A percentile compares a stretch with the other conserved stretches of the same genome.
These are phyloP conservation scores for Ananas comosus DNA, from an alignment of 176 grass and related monocot genomes.

Conservation along the genomic window DNA sequence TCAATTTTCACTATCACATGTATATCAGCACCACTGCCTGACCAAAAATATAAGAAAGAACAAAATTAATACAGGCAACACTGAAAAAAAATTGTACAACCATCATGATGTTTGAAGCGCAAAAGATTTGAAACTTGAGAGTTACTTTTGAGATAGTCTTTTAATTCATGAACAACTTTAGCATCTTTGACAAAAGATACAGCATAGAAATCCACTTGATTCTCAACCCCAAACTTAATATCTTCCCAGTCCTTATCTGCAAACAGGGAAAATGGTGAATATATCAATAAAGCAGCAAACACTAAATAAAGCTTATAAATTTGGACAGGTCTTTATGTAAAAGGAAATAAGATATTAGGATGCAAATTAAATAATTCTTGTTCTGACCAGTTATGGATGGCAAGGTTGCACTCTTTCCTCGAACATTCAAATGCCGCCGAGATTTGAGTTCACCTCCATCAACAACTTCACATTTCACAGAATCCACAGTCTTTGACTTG, in stretches of 20 bases:
- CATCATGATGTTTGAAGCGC: not conserved
- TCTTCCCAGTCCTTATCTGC: conserved; percentile 99
- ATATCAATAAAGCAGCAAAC: not conserved
- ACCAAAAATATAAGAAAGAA: conserved; percentile 13
- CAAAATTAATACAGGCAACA: not conserved
- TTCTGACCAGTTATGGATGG: conserved; percentile 92
- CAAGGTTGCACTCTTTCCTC: conserved; percentile 97
- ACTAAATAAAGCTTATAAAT: not conserved
- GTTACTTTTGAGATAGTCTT: conserved; percentile 93
- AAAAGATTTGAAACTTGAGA: conserved; percentile 3
- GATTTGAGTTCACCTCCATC: conserved; percentile 98
- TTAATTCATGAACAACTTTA: conserved; percentile 92
- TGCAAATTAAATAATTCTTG: not conserved
- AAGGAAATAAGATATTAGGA: too few relatives aligned
- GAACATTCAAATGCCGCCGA: conserved; percentile 86
- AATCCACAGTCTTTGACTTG: conserved; percentile 85
- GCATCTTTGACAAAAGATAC: conserved; percentile 99
- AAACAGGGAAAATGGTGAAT: conserved; percentile 17
- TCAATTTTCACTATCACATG: conserved; percentile 98
- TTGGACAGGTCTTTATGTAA: too few relatives aligned
- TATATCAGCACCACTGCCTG: conserved; percentile 81
- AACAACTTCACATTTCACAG: conserved; percentile 92
- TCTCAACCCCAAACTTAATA: conserved; percentile 98
- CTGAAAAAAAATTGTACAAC: not conserved
- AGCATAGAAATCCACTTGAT: conserved; percentile 96